phyloP scores from a whole-genome alignment of 257 asterid species.

The Petunia axillaris region DNA sequence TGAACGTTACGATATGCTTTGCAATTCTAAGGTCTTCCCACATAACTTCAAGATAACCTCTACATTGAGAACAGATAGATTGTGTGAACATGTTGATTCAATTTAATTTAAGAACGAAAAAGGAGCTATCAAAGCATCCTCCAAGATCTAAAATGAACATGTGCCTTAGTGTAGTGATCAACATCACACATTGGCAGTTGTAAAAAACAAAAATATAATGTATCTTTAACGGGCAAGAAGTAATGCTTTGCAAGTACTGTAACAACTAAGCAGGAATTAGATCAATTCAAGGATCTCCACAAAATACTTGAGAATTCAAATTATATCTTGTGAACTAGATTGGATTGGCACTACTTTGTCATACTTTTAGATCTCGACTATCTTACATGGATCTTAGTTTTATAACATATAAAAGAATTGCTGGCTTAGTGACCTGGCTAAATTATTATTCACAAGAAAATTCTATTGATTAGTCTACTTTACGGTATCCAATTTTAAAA shows the following conservation, averaged over 20 bases:
- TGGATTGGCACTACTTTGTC: neutral
- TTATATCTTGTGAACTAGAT: slow-evolving; percentile 21
- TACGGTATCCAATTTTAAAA: neutral
- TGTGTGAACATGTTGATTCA: too few relatives aligned
- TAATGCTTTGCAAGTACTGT: slow-evolving; percentile 16
- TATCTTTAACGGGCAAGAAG: neutral
- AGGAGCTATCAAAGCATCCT: too few relatives aligned
- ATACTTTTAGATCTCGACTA: slow-evolving; percentile 2
- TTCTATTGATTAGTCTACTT: neutral
- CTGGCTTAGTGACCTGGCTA: neutral
- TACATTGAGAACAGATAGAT: too few relatives aligned
- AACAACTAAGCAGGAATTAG: neutral
- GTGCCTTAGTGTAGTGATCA: neutral
- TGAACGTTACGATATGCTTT: too few relatives aligned
- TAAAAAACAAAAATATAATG: neutral
- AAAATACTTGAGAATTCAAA: neutral
- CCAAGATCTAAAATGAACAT: too few relatives aligned
- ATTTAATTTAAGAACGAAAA: too few relatives aligned
- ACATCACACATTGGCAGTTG: neutral
- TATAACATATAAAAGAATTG: neutral
- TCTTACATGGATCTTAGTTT: neutral
- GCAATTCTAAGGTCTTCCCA: too few relatives aligned
- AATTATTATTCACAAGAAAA: neutral
- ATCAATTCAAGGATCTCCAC: slow-evolving; percentile 5
- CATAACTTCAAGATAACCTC: too few relatives aligned